Evolutionary conservation across 2,329 filamentous ascomycete genomes (phyloP).

Genomic region (Calonectria montana): DNA sequence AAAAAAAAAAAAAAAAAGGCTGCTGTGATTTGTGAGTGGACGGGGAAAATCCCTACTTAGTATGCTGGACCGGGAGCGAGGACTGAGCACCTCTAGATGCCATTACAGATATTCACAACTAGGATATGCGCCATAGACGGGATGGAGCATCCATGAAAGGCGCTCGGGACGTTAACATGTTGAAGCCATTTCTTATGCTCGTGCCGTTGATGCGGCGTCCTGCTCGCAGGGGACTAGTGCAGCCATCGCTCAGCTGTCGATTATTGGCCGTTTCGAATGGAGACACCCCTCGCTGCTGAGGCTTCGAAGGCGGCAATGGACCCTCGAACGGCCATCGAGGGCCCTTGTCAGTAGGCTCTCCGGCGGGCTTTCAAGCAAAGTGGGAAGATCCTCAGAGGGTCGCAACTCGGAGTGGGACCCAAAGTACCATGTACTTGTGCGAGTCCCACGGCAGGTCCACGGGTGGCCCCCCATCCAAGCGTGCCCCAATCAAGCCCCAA

Average conservation of each 20-base stretch:
- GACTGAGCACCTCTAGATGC: conserved; percentile 6
- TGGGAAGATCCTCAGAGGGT: conserved; percentile 27
- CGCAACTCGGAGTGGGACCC: conserved; percentile 30
- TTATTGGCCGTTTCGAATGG: conserved; percentile 36
- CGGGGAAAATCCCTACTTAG: conserved; percentile 27
- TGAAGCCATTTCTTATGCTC: background rate
- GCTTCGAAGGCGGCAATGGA: conserved; percentile 37
- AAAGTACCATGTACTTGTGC: conserved; percentile 39
- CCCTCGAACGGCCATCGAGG: conserved; percentile 29
- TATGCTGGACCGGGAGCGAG: conserved; percentile 8
- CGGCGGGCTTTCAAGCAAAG: background rate
- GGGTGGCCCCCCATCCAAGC: conserved; percentile 22
- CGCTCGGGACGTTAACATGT: conserved; percentile 8
- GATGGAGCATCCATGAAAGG: conserved; percentile 3
- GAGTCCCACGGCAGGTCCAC: conserved; percentile 21
- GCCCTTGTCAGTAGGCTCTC: conserved; percentile 32
- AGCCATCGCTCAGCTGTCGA: conserved; percentile 31
- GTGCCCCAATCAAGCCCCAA: conserved; percentile 35
- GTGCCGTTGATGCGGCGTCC: background rate
- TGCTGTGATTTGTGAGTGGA: background rate
- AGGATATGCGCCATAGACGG: background rate
- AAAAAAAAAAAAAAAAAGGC: background rate
- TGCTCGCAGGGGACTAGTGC: conserved; percentile 28
- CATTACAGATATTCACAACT: conserved; percentile 6
- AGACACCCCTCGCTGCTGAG: conserved; percentile 33